Conservation (phyloP, 2,329 filamentous ascomycete genomes). For the Didymella pomorum region DNA sequence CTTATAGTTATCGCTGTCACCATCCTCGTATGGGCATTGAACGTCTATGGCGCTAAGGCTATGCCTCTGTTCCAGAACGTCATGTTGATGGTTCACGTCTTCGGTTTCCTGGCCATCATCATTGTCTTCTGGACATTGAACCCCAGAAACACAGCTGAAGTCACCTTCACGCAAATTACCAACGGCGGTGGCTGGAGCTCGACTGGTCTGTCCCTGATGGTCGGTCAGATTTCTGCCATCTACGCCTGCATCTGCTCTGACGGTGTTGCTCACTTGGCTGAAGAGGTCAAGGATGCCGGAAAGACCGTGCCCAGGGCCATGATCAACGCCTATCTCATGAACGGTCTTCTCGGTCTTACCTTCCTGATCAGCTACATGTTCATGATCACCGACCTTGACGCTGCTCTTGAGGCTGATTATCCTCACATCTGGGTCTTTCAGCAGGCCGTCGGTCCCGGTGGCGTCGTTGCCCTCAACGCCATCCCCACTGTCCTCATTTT, state of each 20-base stretch:
- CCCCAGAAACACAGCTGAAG: conserved; percentile 39
- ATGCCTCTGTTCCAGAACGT: conserved; percentile 49
- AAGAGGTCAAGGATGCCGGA: conserved; percentile 55
- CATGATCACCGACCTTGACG: conserved; percentile 43
- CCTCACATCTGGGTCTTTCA: conserved; percentile 49
- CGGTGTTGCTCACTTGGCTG: conserved; percentile 54
- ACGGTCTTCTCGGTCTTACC: conserved; percentile 48
- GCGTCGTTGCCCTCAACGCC: conserved; percentile 41
- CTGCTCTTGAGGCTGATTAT: conserved; percentile 42
- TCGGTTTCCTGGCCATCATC: conserved; percentile 56
- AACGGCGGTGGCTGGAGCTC: conserved; percentile 52
- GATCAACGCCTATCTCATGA: conserved; percentile 52
- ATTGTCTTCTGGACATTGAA: conserved; percentile 50
- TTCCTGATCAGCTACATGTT: conserved; percentile 47
- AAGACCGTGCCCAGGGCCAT: conserved; percentile 54
- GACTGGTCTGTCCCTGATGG: conserved; percentile 50
- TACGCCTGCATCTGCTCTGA: conserved; percentile 51
- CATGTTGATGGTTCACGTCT: conserved; percentile 52
- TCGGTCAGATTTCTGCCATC: conserved; percentile 52
- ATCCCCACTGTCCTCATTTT: conserved; percentile 44
- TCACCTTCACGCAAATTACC: conserved; percentile 46
- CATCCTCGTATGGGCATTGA: conserved; percentile 54
- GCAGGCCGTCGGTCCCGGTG: conserved; percentile 36
- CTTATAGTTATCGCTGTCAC: conserved; percentile 59
- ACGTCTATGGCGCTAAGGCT: conserved; percentile 43